Base-by-base conservation (phyloP, 805 yeast species). In the Pichia paraexigua region DNA sequence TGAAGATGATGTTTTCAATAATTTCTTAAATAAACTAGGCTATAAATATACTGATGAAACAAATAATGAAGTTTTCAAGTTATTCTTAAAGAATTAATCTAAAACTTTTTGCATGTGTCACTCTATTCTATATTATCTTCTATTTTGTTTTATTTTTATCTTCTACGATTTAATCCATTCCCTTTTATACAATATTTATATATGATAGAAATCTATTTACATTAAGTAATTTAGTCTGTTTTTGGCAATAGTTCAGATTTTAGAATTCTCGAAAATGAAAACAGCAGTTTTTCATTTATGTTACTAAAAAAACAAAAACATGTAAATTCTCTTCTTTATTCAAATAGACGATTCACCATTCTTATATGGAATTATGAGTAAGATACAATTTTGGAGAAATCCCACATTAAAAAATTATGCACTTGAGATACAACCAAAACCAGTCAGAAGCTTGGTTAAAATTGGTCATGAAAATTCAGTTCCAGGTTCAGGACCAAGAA, bases 21-120 rank as follows among this genome's bases (percentile, higher is more conserved):
- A 71, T 24, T 88, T 89, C 66, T 73, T 94, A 66, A 72, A 77
- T 35, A 77, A 78, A 42, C 73, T 90, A 57, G 95, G 91, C 24
- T 94, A 91, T 70, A 77, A 78, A 42, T 87, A 78, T 66, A 71
- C 69, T 18, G 96, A 89, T 56, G 99, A 90, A 64, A 82, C 95
- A 11, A 83, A 86, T 30, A 92, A 94, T 63, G 70, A 81, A 56
- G 95, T 91, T n/a, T 92, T 90, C 69, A 78, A 83, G 66, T 82
- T 84, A 63, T 87, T 94, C 63, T 72, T 92, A 66, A 54, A 58
- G 45, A 56, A 52, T 35, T 35, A 35, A 35, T 35, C 39, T n/a
- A 17, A 35, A 35, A 35, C 6, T 17, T 24, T 35, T n/a, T 35
- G 20, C 20, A 6, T 17, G 39, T n/a, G 39, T 35, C n/a, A 35